These are phyloP conservation scores for Fusarium papillatum DNA, from an alignment of 2,329 filamentous ascomycete genomes.

Conservation along the genomic window DNA sequence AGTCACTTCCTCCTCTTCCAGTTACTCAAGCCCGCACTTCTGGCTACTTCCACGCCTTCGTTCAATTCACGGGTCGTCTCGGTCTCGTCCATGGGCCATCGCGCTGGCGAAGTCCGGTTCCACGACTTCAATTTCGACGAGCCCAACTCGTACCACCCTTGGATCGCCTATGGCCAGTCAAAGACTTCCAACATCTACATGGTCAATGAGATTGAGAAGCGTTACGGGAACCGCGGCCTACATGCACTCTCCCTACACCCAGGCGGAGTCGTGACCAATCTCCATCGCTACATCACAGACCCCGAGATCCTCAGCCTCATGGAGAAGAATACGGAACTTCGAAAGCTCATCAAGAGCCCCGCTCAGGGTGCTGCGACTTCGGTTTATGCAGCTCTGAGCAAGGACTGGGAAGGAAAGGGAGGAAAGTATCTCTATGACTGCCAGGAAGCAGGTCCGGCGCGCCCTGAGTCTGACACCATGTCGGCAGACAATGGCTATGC, in stretches of 20 bases:
- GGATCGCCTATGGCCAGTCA: constrained; percentile 33
- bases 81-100: constrained; percentile 59
- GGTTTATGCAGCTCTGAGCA: constrained; percentile 2
- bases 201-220: constrained; percentile 29
- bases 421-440: constrained; percentile 14
- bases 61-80: constrained; percentile 62
- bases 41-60: constrained; percentile 51
- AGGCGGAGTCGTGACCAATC: constrained; percentile 8
- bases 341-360: background rate
- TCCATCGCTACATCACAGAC: constrained; percentile 1
- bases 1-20: constrained; percentile 45
- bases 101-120: constrained; percentile 9
- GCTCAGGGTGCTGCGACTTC: constrained; percentile 16
- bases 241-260: constrained; percentile 35
- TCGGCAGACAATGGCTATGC: constrained; percentile 5
- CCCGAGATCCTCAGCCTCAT: background rate
- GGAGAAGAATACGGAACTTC: background rate
- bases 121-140: constrained; percentile 32
- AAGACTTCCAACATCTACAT: constrained; percentile 40
- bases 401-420: constrained; percentile 13
- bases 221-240: constrained; percentile 13
- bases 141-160: constrained; percentile 20
- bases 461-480: rapidly evolving
- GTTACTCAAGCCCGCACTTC: constrained; percentile 57
- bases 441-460: background rate